Percentiles rank a stretch among this genome's conserved stretches.
Evolutionary conservation across 2,329 filamentous ascomycete species (phyloP).

Genomic region (Metarhizium humberi): DNA sequence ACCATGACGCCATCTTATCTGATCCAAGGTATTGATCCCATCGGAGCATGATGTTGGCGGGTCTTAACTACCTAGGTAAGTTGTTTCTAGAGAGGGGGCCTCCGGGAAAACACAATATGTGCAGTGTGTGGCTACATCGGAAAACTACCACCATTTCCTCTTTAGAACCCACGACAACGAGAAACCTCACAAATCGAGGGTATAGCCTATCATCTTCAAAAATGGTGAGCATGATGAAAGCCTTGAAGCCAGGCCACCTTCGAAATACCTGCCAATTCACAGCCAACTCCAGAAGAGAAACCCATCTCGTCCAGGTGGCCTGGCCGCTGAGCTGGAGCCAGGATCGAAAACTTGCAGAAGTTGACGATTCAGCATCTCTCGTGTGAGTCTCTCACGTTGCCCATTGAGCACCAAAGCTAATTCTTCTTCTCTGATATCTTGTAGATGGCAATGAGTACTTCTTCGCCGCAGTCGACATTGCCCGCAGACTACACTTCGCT

Average conservation of each 20-base stretch:
- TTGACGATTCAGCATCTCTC: neutral
- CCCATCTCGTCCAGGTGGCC: conserved; percentile 21
- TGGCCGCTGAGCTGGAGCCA: conserved; percentile 20
- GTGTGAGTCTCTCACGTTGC: no score
- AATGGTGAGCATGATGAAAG: neutral
- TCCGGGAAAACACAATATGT: no score
- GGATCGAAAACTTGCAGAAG: conserved; percentile 13
- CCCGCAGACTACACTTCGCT: conserved; percentile 14
- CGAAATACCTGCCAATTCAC: conserved; percentile 19
- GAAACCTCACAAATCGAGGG: no score
- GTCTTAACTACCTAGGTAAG: neutral
- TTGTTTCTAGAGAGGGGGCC: neutral
- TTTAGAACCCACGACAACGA: no score
- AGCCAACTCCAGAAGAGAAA: conserved; percentile 15
- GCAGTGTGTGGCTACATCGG: no score
- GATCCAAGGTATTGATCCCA: neutral
- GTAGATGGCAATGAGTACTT: conserved; percentile 27
- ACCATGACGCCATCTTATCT: neutral
- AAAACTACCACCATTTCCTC: neutral
- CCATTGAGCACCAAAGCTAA: no score
- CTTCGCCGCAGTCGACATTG: conserved; percentile 22
- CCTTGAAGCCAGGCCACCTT: conserved; percentile 11
- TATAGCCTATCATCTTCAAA: neutral
- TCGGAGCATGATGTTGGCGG: neutral
- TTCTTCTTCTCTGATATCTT: conserved; percentile 16